Percentiles rank a stretch among this genome's conserved stretches.
phyloP scores from a whole-genome alignment of 495 filamentous ascomycete genomes.

The Trichoderma gamsii region DNA sequence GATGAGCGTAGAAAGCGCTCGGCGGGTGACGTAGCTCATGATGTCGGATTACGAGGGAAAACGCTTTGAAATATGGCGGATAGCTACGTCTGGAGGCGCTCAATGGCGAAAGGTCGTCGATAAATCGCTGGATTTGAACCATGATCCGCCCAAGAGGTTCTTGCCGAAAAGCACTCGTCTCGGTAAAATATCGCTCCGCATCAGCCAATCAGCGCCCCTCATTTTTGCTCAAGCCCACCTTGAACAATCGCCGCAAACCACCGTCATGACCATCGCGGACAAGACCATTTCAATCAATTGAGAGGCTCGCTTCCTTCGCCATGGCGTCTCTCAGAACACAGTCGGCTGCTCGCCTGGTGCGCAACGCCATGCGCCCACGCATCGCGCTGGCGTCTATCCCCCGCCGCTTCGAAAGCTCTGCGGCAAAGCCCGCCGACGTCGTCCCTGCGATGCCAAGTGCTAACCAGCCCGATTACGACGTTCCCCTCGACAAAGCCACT shows the following conservation, averaged over 20 bases:
- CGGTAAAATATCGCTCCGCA: slow-evolving; percentile 20
- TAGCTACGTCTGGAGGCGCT: slow-evolving; percentile 4
- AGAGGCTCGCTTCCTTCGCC: background rate
- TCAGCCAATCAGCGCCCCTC: slow-evolving; percentile 26
- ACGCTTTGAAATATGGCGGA: background rate
- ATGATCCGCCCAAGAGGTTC: background rate
- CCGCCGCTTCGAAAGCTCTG: slow-evolving; percentile 42
- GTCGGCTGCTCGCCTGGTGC: slow-evolving; percentile 39
- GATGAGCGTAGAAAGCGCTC: slow-evolving; percentile 94
- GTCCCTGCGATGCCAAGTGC: slow-evolving; percentile 29
- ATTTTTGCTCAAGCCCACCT: background rate
- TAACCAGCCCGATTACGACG: slow-evolving; percentile 75
- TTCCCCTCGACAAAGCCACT: slow-evolving; percentile 69
- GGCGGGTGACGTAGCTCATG: slow-evolving; percentile 86
- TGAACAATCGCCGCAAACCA: slow-evolving; percentile 15
- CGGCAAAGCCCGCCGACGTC: slow-evolving; percentile 26
- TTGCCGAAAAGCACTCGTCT: slow-evolving; percentile 32
- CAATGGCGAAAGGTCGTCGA: slow-evolving; percentile 22
- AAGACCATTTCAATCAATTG: slow-evolving; percentile 17
- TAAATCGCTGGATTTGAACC: slow-evolving; percentile 15
- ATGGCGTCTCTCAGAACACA: slow-evolving; percentile 41
- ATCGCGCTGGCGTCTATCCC: slow-evolving; percentile 33
- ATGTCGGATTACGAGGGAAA: slow-evolving; percentile 36
- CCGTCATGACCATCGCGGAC: slow-evolving; percentile 17
- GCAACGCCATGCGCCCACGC: slow-evolving; percentile 34